phyloP scores from a whole-genome alignment of 805 yeast genomes.

The Lipomyces yamanashiensis region DNA sequence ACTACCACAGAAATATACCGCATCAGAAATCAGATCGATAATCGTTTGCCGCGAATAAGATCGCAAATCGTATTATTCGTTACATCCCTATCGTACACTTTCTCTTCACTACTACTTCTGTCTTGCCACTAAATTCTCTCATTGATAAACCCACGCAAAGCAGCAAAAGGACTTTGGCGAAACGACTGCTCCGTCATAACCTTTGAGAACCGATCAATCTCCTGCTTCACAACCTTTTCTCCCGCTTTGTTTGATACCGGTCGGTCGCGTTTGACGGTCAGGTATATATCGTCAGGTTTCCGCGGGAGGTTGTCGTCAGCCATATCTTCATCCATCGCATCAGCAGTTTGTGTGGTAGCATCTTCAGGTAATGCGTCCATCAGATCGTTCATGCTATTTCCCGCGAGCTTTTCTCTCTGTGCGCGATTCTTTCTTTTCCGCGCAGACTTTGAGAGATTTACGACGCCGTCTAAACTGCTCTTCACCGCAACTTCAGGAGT shows the following conservation, averaged over 20 bases:
- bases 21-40: no score
- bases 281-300: constrained; percentile 5
- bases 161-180: constrained; percentile 64
- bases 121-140: constrained; percentile 36
- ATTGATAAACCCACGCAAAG: constrained; percentile 64
- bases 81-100: background rate
- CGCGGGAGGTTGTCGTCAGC: constrained; percentile 1
- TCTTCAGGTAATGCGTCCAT: constrained; percentile 26
- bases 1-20: no score
- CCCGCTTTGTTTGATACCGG: constrained; percentile 30
- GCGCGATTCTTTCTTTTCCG: constrained; percentile 16
- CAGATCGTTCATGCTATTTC: constrained; percentile 21
- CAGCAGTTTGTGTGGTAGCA: background rate
- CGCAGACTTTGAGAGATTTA: constrained; percentile 28
- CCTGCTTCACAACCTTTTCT: constrained; percentile 59
- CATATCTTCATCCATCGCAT: constrained; percentile 15
- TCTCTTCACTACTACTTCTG: no score
- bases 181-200: constrained; percentile 61
- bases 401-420: constrained; percentile 26
- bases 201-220: constrained; percentile 60
- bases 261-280: constrained; percentile 6
- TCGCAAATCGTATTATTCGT: no score
- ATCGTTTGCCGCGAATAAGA: no score
- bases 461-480: constrained; percentile 8
- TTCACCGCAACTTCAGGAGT: background rate